Conservation (phyloP, 1,284 basidiomycete genomes). For the Meripilus lineatus region DNA sequence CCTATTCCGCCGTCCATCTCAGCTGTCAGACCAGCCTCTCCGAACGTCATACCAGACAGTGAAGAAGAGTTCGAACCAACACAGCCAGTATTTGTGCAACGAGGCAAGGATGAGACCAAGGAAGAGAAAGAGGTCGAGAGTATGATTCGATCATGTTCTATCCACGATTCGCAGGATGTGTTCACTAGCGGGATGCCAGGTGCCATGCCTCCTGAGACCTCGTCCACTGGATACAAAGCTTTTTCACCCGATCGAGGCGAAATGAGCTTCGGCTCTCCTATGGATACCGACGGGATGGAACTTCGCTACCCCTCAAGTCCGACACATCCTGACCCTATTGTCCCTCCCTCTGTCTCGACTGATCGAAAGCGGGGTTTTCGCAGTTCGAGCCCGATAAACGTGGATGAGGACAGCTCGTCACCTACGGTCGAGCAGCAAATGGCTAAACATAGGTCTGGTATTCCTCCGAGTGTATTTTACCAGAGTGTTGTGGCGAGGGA, state of each 20-base stretch:
- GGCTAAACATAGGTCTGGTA: too few relatives aligned
- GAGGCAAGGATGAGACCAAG: background rate
- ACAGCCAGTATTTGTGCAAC: background rate
- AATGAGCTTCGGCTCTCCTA: background rate
- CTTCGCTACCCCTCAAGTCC: background rate
- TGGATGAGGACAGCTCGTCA: too few relatives aligned
- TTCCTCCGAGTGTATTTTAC: background rate
- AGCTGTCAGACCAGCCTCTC: background rate
- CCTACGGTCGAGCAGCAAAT: too few relatives aligned
- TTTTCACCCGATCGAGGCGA: background rate
- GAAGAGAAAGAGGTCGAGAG: slow-evolving; percentile 6
- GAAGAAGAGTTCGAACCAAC: background rate
- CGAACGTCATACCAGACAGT: slow-evolving; percentile 7
- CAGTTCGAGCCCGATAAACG: too few relatives aligned
- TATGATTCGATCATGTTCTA: slow-evolving; percentile 2
- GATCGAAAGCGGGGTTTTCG: too few relatives aligned
- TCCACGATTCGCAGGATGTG: background rate
- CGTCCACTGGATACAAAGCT: background rate
- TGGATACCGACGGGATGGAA: background rate
- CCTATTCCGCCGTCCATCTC: background rate
- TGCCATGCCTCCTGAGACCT: background rate
- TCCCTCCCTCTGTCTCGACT: too few relatives aligned
- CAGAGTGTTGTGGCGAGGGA: background rate
- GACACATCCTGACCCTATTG: background rate
- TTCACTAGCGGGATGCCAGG: background rate